Base-by-base conservation (phyloP, 2,329 filamentous ascomycete species). In the Aspergillus intermedius region DNA sequence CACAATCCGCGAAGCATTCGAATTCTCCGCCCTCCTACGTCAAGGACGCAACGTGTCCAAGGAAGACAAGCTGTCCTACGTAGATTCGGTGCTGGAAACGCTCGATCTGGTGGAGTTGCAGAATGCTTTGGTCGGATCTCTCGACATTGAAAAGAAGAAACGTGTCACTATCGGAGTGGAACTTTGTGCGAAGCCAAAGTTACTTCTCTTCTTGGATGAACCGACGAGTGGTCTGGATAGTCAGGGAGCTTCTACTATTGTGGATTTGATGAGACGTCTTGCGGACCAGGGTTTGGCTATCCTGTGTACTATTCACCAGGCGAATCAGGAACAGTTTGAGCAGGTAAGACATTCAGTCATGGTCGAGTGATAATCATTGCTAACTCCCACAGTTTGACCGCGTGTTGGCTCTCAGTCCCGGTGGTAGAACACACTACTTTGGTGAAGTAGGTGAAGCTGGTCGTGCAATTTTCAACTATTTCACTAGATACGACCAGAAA, bases 141-240 rank as follows among this genome's bases (percentile, higher is more conserved):
- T 86, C 13, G 78, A 80, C 3, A 80, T 86, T 3, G 82, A 86
- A 62, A 78, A 85, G 62, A 77, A 80, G 52, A 87, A 87, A 63
- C 74, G 83, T 34, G 69, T 86, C 2, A 87, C 83, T 0, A 87
- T 87, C 48, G 83, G 82, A 48, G 83, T 86, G 3, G 83, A 87
- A 57, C 73, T 87, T 2, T 82, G 81, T 12, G 82, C 83, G 0
- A 78, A 82, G 54, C 83, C 83, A 0, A 77, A 75, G n/a, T 67
- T 86, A 0, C 69, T 86, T 0, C 68, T 86, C 17, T 86, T 86
- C 67, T 66, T 86, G 19, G 83, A 86, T 58, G 83, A 87, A 58
- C 83, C 83, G 1, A 86, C 83, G 0, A 81, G 77, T 53, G 64
- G 83, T 42, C 74, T 87, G 2, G 83, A 87, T 59, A 80, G 76